A percentile compares a stretch with the other conserved stretches of the same genome.
Evolutionary conservation across 768 basidiomycete species (phyloP).

Genomic region (Obba rivulosa): DNA sequence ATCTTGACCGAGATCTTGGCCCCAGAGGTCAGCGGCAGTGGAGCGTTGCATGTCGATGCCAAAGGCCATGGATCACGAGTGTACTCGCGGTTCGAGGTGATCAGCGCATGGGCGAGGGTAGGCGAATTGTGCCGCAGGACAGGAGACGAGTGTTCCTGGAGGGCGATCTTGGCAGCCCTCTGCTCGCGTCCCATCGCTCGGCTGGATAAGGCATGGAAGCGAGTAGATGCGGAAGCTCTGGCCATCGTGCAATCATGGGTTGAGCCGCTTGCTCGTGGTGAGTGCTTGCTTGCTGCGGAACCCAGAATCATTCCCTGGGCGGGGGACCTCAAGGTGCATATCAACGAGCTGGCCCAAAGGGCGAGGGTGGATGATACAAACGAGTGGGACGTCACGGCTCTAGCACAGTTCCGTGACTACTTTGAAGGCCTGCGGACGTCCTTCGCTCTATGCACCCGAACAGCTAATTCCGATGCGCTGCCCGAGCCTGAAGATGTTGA

Average conservation of each 20-base stretch:
- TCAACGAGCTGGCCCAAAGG: conserved; percentile 42
- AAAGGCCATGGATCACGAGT: conserved; percentile 48
- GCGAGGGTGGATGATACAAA: conserved; percentile 41
- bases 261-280: conserved; percentile 33
- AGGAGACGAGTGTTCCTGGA: conserved; percentile 80
- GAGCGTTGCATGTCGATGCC: conserved; percentile 19
- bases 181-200: conserved; percentile 72
- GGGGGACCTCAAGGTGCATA: conserved; percentile 45
- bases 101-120: conserved; percentile 66
- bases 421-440: conserved; percentile 49
- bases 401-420: conserved; percentile 36
- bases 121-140: conserved; percentile 67
- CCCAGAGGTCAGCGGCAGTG: conserved; percentile 41
- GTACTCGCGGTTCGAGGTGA: conserved; percentile 67
- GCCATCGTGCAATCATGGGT: conserved; percentile 67
- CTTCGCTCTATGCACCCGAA: conserved; percentile 49
- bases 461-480: conserved; percentile 22
- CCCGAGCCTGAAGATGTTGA: conserved; percentile 32
- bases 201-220: conserved; percentile 74
- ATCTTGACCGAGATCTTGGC: conserved; percentile 68
- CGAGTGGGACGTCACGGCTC: conserved; percentile 36
- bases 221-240: conserved; percentile 57
- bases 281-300: conserved; percentile 32
- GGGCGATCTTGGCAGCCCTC: conserved; percentile 63
- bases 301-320: conserved; percentile 66